These are phyloP conservation scores for Hysterangium stoloniferum DNA, from an alignment of 768 basidiomycete species.

Conservation along the genomic window DNA sequence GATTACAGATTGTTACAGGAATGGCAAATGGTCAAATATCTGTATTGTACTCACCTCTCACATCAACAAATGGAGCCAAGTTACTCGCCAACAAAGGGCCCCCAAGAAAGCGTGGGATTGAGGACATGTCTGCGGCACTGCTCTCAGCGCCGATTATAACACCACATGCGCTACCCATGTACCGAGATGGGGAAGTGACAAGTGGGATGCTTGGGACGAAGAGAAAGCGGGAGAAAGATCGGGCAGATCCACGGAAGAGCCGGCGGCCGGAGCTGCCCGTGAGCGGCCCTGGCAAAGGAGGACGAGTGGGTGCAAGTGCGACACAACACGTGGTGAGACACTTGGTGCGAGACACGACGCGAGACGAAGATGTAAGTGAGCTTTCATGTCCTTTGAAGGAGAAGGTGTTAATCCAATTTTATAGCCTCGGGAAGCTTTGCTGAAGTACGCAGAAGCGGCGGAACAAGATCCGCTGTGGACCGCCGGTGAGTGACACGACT, in stretches of 20 bases:
- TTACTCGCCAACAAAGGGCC: constrained; percentile 83
- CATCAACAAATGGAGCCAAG: constrained; percentile 89
- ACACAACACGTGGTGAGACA: constrained; percentile 96
- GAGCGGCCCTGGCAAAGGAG: constrained; percentile 87
- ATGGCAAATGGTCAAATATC: constrained; percentile 82
- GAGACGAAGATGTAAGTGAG: constrained; percentile 89
- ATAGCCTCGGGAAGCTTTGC: constrained; percentile 93
- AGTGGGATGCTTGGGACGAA: constrained; percentile 61
- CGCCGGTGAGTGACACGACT: constrained; percentile 48
- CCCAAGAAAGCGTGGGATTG: constrained; percentile 69
- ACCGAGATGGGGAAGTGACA: constrained; percentile 54
- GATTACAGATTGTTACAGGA: constrained; percentile 70
- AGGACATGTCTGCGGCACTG: constrained; percentile 83
- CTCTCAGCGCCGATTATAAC: constrained; percentile 85
- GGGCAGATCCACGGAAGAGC: constrained; percentile 86
- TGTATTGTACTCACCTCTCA: constrained; percentile 86
- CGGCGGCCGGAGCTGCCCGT: constrained; percentile 88
- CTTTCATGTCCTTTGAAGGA: constrained; percentile 16
- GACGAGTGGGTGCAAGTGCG: constrained; percentile 92
- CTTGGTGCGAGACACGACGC: constrained; percentile 80
- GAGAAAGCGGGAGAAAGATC: constrained; percentile 83
- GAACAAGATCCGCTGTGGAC: constrained; percentile 82
- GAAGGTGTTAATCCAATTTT: constrained; percentile 16
- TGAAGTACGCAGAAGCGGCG: constrained; percentile 79
- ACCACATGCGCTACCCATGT: constrained; percentile 89